Evolutionary conservation across 108 stramenopile genomes (phyloP).

Genomic region (Phaeodactylum tricornutum): DNA sequence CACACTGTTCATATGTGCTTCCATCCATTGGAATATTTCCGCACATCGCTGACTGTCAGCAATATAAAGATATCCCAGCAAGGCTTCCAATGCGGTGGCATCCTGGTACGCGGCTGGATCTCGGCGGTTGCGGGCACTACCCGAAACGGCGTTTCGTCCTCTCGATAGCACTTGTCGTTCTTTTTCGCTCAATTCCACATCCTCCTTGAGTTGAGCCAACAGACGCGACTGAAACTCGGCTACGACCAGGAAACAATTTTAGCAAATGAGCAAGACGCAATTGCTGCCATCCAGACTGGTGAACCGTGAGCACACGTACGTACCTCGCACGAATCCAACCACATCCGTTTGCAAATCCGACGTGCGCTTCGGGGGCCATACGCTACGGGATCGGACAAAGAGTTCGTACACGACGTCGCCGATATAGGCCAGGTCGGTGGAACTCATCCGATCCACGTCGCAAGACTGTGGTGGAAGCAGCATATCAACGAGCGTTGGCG

Average conservation of each 20-base stretch:
- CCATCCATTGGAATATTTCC: constrained; percentile 44
- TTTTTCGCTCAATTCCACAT: constrained; percentile 36
- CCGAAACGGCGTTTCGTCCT: constrained; percentile 63
- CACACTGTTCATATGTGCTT: too few relatives aligned
- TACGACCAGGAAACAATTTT: constrained; percentile 6
- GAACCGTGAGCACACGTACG: constrained; percentile 5
- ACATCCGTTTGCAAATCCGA: constrained; percentile 59
- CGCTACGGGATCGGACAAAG: constrained; percentile 62
- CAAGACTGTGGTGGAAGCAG: constrained; percentile 16
- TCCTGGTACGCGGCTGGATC: constrained; percentile 65
- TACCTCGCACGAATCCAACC: constrained; percentile 66
- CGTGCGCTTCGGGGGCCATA: constrained; percentile 71
- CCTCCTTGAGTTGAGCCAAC: constrained; percentile 35
- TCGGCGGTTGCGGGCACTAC: constrained; percentile 20
- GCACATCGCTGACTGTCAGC: constrained; percentile 41
- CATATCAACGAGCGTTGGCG: too few relatives aligned
- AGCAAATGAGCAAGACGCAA: not conserved
- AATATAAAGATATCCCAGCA: constrained; percentile 75
- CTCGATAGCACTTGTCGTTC: constrained; percentile 54
- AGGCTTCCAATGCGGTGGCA: constrained; percentile 77
- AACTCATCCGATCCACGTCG: constrained; percentile 57
- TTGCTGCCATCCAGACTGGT: not conserved
- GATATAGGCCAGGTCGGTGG: constrained; percentile 71
- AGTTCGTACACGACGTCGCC: constrained; percentile 79
- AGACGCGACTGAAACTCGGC: constrained; percentile 72